Evolutionary conservation across 768 basidiomycete genomes (phyloP).

Genomic region (Boletus bicolor): DNA sequence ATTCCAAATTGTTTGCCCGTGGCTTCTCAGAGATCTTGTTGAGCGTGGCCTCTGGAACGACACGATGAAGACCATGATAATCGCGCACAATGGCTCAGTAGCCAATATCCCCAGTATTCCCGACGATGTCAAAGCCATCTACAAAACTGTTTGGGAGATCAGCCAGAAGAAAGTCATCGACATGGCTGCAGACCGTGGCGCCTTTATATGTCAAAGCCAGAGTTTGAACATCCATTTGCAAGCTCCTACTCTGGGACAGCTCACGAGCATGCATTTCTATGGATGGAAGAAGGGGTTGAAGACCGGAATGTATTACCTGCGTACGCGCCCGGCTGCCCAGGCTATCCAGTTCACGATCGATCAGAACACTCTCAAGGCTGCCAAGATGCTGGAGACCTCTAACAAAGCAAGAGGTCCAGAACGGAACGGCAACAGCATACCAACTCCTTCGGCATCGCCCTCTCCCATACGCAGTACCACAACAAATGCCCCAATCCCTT

Average conservation of each 20-base stretch:
- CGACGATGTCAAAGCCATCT: conserved; percentile 91
- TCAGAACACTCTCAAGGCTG: conserved; percentile 67
- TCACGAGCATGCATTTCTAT: conserved; percentile 97
- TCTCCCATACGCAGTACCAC: conserved; percentile 30
- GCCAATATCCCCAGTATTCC: conserved; percentile 90
- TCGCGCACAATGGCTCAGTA: conserved; percentile 88
- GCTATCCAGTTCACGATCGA: conserved; percentile 99
- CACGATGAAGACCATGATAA: conserved; percentile 99
- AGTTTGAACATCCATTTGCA: conserved; percentile 91
- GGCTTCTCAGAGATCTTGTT: conserved; percentile 97
- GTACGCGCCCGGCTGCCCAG: conserved; percentile 90
- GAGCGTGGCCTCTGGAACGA: conserved; percentile 96
- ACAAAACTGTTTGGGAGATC: conserved; percentile 99
- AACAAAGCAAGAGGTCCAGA: conserved; percentile 17
- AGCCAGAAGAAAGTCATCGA: conserved; percentile 98
- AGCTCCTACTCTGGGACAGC: conserved; percentile 83
- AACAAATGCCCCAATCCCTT: conserved; percentile 31
- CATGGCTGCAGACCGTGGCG: conserved; percentile 97
- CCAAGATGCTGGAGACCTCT: conserved; percentile 29
- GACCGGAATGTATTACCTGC: conserved; percentile 97
- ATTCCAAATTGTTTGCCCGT: conserved; percentile 99
- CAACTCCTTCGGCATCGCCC: conserved; percentile 25
- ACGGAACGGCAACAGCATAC: conserved; percentile 14
- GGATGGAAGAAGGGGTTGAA: conserved; percentile 99
- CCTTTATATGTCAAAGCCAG: conserved; percentile 96